A percentile compares a stretch with the other conserved stretches of the same genome.
phyloP scores from a whole-genome alignment of 2,329 filamentous ascomycete species.

The Trichoderma atrobrunneum region DNA sequence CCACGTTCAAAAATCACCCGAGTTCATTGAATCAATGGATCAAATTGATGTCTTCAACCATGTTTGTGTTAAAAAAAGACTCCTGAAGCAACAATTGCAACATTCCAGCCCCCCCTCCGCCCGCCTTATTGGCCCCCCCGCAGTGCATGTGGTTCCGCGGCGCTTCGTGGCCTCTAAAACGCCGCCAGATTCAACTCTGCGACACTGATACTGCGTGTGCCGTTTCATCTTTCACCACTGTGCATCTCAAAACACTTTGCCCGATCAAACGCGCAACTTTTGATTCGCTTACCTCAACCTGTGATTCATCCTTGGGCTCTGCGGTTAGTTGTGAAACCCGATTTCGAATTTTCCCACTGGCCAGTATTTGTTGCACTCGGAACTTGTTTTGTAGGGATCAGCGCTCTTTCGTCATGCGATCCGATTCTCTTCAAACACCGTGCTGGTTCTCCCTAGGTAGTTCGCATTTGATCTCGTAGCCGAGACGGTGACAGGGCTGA shows the following conservation, averaged over 20 bases:
- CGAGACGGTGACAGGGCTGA: not conserved
- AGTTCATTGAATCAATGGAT: not conserved
- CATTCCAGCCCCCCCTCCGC: not conserved
- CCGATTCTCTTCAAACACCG: not conserved
- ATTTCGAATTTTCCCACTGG: not conserved
- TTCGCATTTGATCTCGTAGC: not conserved
- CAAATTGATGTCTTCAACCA: not conserved
- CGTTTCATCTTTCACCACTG: slow-evolving; percentile 6
- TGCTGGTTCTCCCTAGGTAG: not conserved
- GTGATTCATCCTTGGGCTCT: not conserved
- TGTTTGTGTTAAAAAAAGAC: not conserved
- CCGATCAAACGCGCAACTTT: not conserved
- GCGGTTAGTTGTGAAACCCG: not conserved
- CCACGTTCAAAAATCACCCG: not conserved
- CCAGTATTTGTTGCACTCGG: not conserved
- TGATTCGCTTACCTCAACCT: not conserved
- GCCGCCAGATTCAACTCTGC: not conserved
- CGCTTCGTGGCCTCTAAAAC: not conserved
- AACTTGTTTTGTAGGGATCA: not conserved
- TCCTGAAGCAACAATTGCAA: not conserved
- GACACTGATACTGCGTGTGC: not conserved
- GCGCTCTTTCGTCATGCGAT: not conserved
- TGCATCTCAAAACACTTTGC: not conserved
- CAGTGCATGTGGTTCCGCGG: not conserved
- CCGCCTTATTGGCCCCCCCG: not conserved